Conservation (phyloP, 2,329 filamentous ascomycete genomes). For the Tolypocladium inflatum region DNA sequence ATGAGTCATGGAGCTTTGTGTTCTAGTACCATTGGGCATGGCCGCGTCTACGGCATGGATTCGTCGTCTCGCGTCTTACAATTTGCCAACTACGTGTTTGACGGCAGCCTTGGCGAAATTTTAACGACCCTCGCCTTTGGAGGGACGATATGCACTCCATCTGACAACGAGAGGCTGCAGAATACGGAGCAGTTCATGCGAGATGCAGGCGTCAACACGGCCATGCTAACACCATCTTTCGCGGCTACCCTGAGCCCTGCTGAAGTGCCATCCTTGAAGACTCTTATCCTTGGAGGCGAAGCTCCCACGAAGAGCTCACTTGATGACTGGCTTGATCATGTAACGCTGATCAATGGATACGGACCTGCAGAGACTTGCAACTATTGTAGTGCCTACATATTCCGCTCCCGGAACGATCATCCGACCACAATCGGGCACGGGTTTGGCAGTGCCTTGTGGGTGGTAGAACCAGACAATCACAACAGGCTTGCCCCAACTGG, state of each 20-base stretch:
- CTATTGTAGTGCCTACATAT: slow-evolving; percentile 1
- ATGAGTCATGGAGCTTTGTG: slow-evolving; percentile 40
- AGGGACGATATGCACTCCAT: slow-evolving; percentile 12
- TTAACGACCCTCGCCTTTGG: slow-evolving; percentile 10
- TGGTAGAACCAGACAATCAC: slow-evolving; percentile 9
- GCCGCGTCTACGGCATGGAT: slow-evolving; percentile 33
- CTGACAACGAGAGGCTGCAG: slow-evolving; percentile 9
- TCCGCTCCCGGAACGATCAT: background rate
- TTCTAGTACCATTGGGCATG: slow-evolving; percentile 39
- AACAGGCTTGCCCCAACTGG: slow-evolving; percentile 10
- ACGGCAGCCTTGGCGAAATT: slow-evolving; percentile 28
- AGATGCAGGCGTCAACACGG: background rate
- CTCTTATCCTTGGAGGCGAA: slow-evolving; percentile 7
- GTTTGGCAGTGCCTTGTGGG: slow-evolving; percentile 8
- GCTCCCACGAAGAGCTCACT: slow-evolving; percentile 2
- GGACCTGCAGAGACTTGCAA: slow-evolving; percentile 9
- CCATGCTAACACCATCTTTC: background rate
- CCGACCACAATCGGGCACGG: slow-evolving; percentile 5
- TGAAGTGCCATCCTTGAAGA: slow-evolving; percentile 5
- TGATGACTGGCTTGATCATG: slow-evolving; percentile 7
- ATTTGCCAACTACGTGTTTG: slow-evolving; percentile 40
- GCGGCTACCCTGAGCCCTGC: slow-evolving; percentile 7
- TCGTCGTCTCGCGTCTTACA: slow-evolving; percentile 40
- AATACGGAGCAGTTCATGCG: background rate
- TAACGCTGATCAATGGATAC: slow-evolving; percentile 8